Base-by-base conservation (phyloP, 495 filamentous ascomycete genomes). In the Penicillium psychrofluorescens region DNA sequence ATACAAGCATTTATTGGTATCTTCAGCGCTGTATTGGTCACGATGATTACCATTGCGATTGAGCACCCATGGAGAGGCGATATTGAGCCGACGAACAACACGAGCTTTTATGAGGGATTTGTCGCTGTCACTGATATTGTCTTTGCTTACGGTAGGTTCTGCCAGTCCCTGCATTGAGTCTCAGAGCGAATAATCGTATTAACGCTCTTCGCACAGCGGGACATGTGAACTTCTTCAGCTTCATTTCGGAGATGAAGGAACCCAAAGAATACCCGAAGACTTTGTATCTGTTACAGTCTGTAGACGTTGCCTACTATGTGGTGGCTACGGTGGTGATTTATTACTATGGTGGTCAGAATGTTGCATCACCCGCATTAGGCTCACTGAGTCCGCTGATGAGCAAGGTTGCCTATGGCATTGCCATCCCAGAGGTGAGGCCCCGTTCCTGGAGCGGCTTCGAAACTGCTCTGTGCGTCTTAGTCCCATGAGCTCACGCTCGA, bases 181-280 rank as follows among this genome's bases (percentile, higher is more conserved):
- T 29, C 40, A 13, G 11, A 40, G 28, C 11, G 12, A 40, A 33
- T 33, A 33, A 33, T n/a, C n/a, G 31, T n/a, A 33, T 9, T 33
- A 5, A 33, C 31, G 6, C 1, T 9, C 31, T 33, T 9, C n/a
- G 31, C 9, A 4, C 42, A 58, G 71, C 79, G 67, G 63, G 83
- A 48, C 74, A 85, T 64, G 66, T 82, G 53, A 75, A 82, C 50
- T 82, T 86, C 64, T 85, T 90, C 66, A 75, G 70, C 45, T 84
- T 89, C 59, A 83, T 86, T 48, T 75, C 81, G 38, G 86, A 90
- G 58, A 80, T 90, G 74, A 75, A 80, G 46, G 74, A 79, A 0
- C 84, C 84, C 0, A 51, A 58, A 12, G 77, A 86, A 46, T 87
- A 76, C 56, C 69, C 71, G 40, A 84, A 84, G 59, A 71, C 84